phyloP scores from a whole-genome alignment of 1,284 basidiomycete genomes.

The Leccinum variabile region DNA sequence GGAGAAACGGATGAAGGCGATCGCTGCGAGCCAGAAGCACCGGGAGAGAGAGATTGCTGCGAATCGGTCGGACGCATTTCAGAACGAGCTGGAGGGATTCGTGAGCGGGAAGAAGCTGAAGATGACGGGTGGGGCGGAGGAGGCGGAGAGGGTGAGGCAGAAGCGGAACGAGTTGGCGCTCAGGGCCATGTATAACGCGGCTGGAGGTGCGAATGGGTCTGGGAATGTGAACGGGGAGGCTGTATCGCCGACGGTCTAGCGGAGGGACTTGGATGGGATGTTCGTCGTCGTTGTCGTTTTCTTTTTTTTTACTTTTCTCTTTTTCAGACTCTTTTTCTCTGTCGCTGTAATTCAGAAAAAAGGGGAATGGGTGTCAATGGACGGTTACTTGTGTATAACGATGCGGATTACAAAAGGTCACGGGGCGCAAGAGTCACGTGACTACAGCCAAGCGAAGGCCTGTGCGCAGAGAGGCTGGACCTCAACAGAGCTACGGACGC shows the following conservation, averaged over 20 bases:
- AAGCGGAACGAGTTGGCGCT: constrained; percentile 80
- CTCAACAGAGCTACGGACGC: too few relatives aligned
- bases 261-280: too few relatives aligned
- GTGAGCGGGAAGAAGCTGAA: constrained; percentile 82
- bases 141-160: constrained; percentile 83
- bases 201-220: neutral
- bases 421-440: too few relatives aligned
- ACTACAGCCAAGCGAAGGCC: too few relatives aligned
- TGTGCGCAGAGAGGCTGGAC: too few relatives aligned
- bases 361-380: too few relatives aligned
- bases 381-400: neutral
- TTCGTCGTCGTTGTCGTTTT: neutral
- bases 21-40: constrained; percentile 80
- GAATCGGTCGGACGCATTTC: constrained; percentile 73
- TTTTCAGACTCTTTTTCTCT: neutral
- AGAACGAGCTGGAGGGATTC: constrained; percentile 80
- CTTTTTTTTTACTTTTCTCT: neutral
- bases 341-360: neutral
- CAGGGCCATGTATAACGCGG: constrained; percentile 79
- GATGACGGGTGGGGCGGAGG: constrained; percentile 94
- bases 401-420: too few relatives aligned
- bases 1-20: constrained; percentile 82
- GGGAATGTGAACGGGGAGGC: constrained; percentile 9
- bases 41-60: constrained; percentile 71
- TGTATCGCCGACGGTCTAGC: constrained; percentile 14